A percentile compares a stretch with the other conserved stretches of the same genome.
Conservation (phyloP, 2,329 filamentous ascomycete species). For the Teratosphaeria destructans region DNA sequence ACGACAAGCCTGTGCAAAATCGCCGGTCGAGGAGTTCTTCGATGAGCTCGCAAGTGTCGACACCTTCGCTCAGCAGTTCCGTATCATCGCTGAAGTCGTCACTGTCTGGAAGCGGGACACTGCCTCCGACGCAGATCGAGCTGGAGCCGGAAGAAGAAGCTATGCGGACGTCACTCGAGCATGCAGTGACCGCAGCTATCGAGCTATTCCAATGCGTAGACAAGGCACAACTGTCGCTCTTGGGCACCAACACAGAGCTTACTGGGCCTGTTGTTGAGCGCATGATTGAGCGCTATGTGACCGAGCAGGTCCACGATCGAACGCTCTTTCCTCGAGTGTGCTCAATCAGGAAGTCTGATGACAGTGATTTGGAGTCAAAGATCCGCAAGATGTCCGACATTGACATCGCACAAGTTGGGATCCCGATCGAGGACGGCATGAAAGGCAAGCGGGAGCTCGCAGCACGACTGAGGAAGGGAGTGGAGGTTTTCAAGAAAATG, state of each 20-base stretch:
- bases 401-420: conserved; percentile 89
- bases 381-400: conserved; percentile 89
- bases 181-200: conserved; percentile 83
- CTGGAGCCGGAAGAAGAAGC: conserved; percentile 84
- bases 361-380: conserved; percentile 77
- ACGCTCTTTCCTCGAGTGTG: conserved; percentile 77
- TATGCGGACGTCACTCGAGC: conserved; percentile 81
- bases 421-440: conserved; percentile 68
- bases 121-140: conserved; percentile 46
- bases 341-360: conserved; percentile 66
- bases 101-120: conserved; percentile 28
- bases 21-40: conserved; percentile 24
- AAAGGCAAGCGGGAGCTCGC: conserved; percentile 73
- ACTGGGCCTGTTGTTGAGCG: conserved; percentile 87
- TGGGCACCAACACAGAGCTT: conserved; percentile 86
- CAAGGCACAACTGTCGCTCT: conserved; percentile 82
- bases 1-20: conserved; percentile 68
- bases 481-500: conserved; percentile 86
- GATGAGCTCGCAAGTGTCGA: conserved; percentile 24
- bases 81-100: conserved; percentile 26
- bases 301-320: conserved; percentile 78
- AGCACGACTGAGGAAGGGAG: conserved; percentile 62
- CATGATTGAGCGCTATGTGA: conserved; percentile 87
- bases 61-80: conserved; percentile 24
- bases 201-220: conserved; percentile 94